phyloP scores from a whole-genome alignment of 257 asterid species.

The Apocynum venetum region DNA sequence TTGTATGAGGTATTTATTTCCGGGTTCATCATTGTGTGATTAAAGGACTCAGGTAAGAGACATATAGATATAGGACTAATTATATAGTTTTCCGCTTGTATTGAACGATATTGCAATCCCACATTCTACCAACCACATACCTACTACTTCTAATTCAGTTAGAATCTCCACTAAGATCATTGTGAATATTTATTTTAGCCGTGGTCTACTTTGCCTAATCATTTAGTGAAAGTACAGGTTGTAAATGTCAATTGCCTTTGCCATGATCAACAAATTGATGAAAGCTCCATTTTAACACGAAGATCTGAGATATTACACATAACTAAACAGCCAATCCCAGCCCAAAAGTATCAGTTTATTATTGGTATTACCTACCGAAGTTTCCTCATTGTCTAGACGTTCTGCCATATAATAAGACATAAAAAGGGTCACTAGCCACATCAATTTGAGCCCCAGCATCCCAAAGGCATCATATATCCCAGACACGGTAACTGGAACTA shows the following conservation, averaged over 20 bases:
- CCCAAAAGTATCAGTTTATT: not conserved
- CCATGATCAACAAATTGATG: not conserved
- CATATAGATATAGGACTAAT: no score
- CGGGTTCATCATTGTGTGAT: no score
- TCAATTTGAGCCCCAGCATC: conserved; percentile 8
- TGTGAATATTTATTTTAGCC: not conserved
- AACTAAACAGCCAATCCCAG: conserved; percentile 7
- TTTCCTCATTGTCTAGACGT: not conserved
- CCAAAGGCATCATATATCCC: not conserved
- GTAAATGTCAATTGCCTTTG: not conserved
- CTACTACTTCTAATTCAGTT: not conserved
- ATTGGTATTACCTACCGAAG: not conserved
- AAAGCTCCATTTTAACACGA: conserved; percentile 4
- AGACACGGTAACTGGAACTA: not conserved
- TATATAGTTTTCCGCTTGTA: not conserved
- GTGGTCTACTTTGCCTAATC: not conserved
- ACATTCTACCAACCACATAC: not conserved
- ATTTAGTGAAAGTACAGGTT: not conserved
- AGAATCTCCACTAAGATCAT: not conserved
- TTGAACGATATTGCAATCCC: not conserved
- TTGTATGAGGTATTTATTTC: no score
- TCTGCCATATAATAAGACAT: not conserved
- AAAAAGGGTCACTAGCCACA: conserved; percentile 9
- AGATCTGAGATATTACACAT: not conserved
- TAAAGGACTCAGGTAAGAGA: no score